Base-by-base conservation (phyloP, 2,329 filamentous ascomycete species). In the Diaporthe vaccinii region DNA sequence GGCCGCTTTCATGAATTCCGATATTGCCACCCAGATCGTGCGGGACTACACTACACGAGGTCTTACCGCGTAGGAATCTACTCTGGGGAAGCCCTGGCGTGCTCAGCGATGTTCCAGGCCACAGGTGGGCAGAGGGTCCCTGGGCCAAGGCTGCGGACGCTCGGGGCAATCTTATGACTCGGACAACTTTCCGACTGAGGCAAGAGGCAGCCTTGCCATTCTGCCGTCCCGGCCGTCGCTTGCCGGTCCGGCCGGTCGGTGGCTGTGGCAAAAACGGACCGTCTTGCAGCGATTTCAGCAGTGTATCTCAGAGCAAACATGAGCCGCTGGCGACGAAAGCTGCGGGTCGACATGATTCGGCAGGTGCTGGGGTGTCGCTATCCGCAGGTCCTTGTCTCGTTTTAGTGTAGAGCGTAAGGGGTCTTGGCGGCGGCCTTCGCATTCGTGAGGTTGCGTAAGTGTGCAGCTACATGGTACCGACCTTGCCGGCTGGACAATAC, bases 201-300 rank as follows among this genome's bases (percentile, higher is more conserved):
- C 69, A 75, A 67, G 74, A 72, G 74, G 39, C 74, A 75, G 74
- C 74, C 74, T 75, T 72, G 73, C 62, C 46, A 46, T 39, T 4
- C 46, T 72, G 73, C 62, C 46, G 62, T 39, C 5, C 46, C 62
- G 62, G 44, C 46, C 62, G 62, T 36, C 46, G 46, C 46, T 68
- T 72, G 65, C 62, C 36, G 25, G 31, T 74, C 22, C 34, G 51
- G 44, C 41, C 65, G 59, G 73, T 46, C 67, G 49, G 57, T 46
- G 41, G 46, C 51, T 22, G 36, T 57, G 67, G 67, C 51, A 57
- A 70, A 44, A 57, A 39, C 39, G 51, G 67, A 44, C 34, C 67
- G 68, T 55, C 34, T 57, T 10, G 22, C 67, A 53, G 28, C 25
- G 34, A 55, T 14, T 61, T n/a, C 22, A 61, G 28, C 25, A 25